These are phyloP conservation scores for Hyaloscypha bicolor DNA, from an alignment of 495 filamentous ascomycete genomes.

Conservation along the genomic window DNA sequence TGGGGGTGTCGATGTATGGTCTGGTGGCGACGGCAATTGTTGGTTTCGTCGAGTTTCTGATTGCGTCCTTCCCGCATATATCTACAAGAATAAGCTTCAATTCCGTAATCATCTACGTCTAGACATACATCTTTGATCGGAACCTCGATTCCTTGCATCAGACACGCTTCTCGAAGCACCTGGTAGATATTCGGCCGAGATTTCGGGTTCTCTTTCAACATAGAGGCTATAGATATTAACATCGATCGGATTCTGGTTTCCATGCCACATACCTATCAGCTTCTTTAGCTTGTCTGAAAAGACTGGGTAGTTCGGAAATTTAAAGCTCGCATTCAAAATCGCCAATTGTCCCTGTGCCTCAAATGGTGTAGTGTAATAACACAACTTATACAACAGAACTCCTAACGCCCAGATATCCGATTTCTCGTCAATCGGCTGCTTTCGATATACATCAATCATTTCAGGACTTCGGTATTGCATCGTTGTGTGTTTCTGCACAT, in stretches of 20 bases:
- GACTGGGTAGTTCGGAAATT: constrained; percentile 81
- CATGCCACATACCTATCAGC: constrained; percentile 69
- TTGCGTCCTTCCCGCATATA: constrained; percentile 71
- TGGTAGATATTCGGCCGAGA: constrained; percentile 92
- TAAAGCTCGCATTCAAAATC: constrained; percentile 96
- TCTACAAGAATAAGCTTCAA: constrained; percentile 53
- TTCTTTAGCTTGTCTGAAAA: constrained; percentile 92
- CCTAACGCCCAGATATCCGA: constrained; percentile 98
- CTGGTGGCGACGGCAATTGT: constrained; percentile 57
- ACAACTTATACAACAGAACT: constrained; percentile 95
- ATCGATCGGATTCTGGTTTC: constrained; percentile 13
- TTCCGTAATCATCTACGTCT: not conserved
- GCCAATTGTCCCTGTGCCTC: constrained; percentile 97
- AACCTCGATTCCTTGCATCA: constrained; percentile 84
- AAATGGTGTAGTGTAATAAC: constrained; percentile 98
- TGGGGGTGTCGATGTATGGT: constrained; percentile 48
- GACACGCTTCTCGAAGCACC: constrained; percentile 80
- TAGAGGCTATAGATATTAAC: constrained; percentile 67
- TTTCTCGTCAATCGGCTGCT: constrained; percentile 97
- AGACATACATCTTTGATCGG: constrained; percentile 87
- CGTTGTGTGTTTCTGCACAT: constrained; percentile 95
- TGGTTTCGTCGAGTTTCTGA: constrained; percentile 57
- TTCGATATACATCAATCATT: constrained; percentile 97
- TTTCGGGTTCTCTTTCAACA: constrained; percentile 84
- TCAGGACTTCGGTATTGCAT: constrained; percentile 97